Evolutionary conservation across 2,329 filamentous ascomycete genomes (phyloP).

Genomic region (Fusarium gaditjirri): DNA sequence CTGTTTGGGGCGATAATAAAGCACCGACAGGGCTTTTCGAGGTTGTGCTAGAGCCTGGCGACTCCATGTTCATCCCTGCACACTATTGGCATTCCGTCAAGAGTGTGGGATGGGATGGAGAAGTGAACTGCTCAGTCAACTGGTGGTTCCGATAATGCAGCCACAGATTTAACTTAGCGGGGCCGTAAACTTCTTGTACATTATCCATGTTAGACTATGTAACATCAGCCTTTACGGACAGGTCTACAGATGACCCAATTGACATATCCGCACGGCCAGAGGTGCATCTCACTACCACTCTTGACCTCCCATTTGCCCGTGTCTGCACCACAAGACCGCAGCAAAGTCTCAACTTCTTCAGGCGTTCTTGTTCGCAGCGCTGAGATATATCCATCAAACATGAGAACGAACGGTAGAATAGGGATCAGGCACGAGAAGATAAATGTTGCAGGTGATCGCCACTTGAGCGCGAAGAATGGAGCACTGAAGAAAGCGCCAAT

Average conservation of each 20-base stretch:
- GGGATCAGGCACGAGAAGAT: conserved; percentile 75
- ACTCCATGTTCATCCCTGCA: conserved; percentile 55
- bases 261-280: conserved; percentile 63
- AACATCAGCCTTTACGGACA: conserved; percentile 17
- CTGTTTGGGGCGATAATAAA: conserved; percentile 70
- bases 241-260: conserved; percentile 64
- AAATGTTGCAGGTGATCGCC: conserved; percentile 63
- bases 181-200: conserved; percentile 1
- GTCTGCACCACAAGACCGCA: conserved; percentile 62
- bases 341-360: conserved; percentile 69
- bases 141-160: conserved; percentile 57
- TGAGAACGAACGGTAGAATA: conserved; percentile 72
- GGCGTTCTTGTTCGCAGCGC: conserved; percentile 74
- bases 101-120: conserved; percentile 49
- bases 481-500: conserved; percentile 62
- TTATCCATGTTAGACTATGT: not conserved
- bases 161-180: not conserved
- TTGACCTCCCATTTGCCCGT: conserved; percentile 59
- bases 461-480: conserved; percentile 64
- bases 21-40: conserved; percentile 56
- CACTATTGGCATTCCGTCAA: conserved; percentile 61
- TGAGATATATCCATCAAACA: conserved; percentile 76
- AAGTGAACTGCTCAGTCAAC: conserved; percentile 56
- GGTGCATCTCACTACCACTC: conserved; percentile 58
- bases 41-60: conserved; percentile 65